These are phyloP conservation scores for Lablab purpureus DNA, from an alignment of 306 rosid genomes.

Conservation along the genomic window DNA sequence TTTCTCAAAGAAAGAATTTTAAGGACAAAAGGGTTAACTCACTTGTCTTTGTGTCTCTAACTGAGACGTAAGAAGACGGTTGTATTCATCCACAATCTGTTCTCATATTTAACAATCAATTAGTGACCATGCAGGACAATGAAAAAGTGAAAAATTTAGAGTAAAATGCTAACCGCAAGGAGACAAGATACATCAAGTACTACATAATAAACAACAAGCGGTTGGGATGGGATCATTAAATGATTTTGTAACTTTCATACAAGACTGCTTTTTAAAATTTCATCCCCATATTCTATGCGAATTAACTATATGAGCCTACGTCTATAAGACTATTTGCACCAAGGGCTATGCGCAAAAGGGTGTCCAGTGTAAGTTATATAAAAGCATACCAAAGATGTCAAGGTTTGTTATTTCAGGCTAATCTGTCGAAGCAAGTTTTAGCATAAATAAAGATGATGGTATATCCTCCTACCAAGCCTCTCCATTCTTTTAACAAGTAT, in stretches of 20 bases:
- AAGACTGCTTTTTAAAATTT: background rate
- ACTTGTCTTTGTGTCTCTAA: slow-evolving; percentile 94
- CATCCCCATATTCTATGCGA: slow-evolving; percentile 12
- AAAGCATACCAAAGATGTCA: slow-evolving; percentile 17
- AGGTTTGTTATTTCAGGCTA: slow-evolving; percentile 29
- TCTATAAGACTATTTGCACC: slow-evolving; percentile 8
- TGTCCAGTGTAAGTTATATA: slow-evolving; percentile 24
- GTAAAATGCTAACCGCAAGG: slow-evolving; percentile 29
- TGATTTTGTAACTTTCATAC: background rate
- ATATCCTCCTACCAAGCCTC: background rate
- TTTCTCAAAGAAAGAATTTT: slow-evolving; percentile 19
- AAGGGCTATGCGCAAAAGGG: slow-evolving; percentile 1
- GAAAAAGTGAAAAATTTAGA: background rate
- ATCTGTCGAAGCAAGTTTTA: slow-evolving; percentile 26
- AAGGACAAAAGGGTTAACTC: slow-evolving; percentile 44
- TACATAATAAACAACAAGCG: slow-evolving; percentile 8
- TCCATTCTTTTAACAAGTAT: background rate
- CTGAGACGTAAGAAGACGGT: slow-evolving; percentile 87
- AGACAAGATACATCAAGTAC: slow-evolving; percentile 23
- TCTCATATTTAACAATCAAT: slow-evolving; percentile 49
- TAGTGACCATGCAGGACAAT: slow-evolving; percentile 37
- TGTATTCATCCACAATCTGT: slow-evolving; percentile 94
- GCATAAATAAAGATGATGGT: background rate
- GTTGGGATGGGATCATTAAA: slow-evolving; percentile 12
- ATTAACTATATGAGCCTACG: slow-evolving; percentile 16